A percentile compares a stretch with the other conserved stretches of the same genome.
Conservation (phyloP, 306 rosid genomes). For the Cajanus cajan region DNA sequence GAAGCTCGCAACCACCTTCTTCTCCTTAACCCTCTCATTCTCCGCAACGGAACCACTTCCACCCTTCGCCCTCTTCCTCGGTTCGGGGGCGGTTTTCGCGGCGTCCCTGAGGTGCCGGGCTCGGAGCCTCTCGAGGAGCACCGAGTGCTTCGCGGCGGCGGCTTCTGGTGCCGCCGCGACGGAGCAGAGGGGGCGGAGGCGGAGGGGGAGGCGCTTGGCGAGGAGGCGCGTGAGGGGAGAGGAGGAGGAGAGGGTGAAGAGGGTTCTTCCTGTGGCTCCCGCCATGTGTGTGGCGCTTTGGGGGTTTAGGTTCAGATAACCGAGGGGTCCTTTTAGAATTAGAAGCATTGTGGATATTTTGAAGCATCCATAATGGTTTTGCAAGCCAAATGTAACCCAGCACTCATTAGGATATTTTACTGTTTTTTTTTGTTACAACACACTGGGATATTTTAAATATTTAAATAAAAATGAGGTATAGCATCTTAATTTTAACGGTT, state of each 20-base stretch:
- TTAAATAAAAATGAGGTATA: no score
- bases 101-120: constrained; percentile 62
- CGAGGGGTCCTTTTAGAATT: neutral
- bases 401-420: neutral
- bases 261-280: constrained; percentile 56
- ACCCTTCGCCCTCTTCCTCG: neutral
- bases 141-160: constrained; percentile 51
- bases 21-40: constrained; percentile 34
- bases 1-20: constrained; percentile 56
- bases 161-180: constrained; percentile 32
- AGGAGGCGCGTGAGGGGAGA: constrained; percentile 39
- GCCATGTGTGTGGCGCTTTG: constrained; percentile 32
- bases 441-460: no score
- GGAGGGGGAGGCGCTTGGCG: constrained; percentile 43
- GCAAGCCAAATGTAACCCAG: neutral
- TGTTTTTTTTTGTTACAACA: no score
- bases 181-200: constrained; percentile 63
- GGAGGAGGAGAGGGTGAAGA: constrained; percentile 46
- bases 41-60: constrained; percentile 19
- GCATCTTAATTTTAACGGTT: no score
- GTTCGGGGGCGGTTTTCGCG: neutral
- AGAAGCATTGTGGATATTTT: neutral
- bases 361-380: neutral
- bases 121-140: constrained; percentile 76
- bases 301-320: constrained; percentile 24